A percentile compares a stretch with the other conserved stretches of the same genome.
Evolutionary conservation across 768 basidiomycete species (phyloP).

Genomic region (Cystobasidium onofrii): DNA sequence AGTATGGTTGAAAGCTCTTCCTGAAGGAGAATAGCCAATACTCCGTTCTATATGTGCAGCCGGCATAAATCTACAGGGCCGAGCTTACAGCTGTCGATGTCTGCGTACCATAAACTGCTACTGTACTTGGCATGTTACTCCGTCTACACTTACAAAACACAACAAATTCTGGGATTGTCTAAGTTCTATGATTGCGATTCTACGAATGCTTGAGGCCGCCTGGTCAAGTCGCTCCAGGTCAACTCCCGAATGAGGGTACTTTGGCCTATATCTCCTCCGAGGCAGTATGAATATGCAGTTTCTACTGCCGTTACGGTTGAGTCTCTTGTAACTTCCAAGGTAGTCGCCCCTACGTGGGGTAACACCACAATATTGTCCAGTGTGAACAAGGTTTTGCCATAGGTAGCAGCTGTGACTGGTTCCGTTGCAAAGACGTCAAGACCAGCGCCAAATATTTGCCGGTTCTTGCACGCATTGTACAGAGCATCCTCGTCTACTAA

Average conservation of each 20-base stretch:
- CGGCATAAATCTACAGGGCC: too few species aligned
- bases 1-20: too few species aligned
- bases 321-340: conserved; percentile 21
- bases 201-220: background rate
- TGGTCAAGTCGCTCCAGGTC: background rate
- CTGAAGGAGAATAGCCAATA: too few species aligned
- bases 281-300: conserved; percentile 20
- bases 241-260: conserved; percentile 24
- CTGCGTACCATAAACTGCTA: too few species aligned
- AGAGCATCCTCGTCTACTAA: conserved; percentile 58
- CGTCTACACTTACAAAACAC: too few species aligned
- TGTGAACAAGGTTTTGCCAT: conserved; percentile 53
- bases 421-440: conserved; percentile 62
- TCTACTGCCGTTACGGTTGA: conserved; percentile 24
- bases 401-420: conserved; percentile 51
- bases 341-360: conserved; percentile 55
- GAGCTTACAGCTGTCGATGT: too few species aligned
- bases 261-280: background rate
- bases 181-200: background rate
- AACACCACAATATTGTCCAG: conserved; percentile 55
- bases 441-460: conserved; percentile 54
- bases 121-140: too few species aligned
- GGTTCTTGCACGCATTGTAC: conserved; percentile 50
- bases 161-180: too few species aligned
- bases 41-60: too few species aligned